Base-by-base conservation (phyloP, 371 early-diverging fungal genomes). In the Mycotypha africana region DNA sequence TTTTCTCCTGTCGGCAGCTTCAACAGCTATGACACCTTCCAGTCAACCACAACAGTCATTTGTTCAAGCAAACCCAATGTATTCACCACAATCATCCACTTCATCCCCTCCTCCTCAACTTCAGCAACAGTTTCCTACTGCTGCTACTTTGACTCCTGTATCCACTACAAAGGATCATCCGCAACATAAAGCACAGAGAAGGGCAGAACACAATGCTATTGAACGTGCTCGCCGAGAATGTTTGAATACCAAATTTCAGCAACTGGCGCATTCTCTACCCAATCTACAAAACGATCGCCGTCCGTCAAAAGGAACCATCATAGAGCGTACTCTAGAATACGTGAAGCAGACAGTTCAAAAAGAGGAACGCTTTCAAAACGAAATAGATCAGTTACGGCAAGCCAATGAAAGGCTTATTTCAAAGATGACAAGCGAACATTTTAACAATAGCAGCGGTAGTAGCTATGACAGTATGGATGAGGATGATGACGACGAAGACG, bases 171-270 rank as follows among this genome's bases (percentile, higher is more conserved):
- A n/a, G n/a, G n/a, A n/a, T n/a, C n/a, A n/a, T n/a, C n/a, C n/a
- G n/a, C n/a, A n/a, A n/a, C n/a, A n/a, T n/a, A 40, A 49, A 26
- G 82, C 82, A 8, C 79, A 84, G 49, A 69, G 73, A 51, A 70
- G 86, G 22, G 86, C 84, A 25, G 82, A 75, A 37, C 87, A 86
- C 53, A 86, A 86, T 55, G 87, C 87, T 14, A 82, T 84, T 46
- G 87, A 86, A 56, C 72, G 87, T 26, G 84, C 84, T 23, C 67
- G 87, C 25, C 78, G 87, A 37, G 87, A 86, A 65, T 76, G 63
- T 23, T 69, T 86, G 28, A 85, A 85, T 58, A 65, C 74, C 15
- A 77, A 81, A 48, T 83, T 86, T 60, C 82, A 80, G 49, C 80
- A 86, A 45, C 61, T 86, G 28, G 87, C 87, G n/a, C 72, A 77